These are phyloP conservation scores for bread wheat (Triticum aestivum) DNA, from an alignment of 176 grass and related monocot species.

Conservation along the genomic window DNA sequence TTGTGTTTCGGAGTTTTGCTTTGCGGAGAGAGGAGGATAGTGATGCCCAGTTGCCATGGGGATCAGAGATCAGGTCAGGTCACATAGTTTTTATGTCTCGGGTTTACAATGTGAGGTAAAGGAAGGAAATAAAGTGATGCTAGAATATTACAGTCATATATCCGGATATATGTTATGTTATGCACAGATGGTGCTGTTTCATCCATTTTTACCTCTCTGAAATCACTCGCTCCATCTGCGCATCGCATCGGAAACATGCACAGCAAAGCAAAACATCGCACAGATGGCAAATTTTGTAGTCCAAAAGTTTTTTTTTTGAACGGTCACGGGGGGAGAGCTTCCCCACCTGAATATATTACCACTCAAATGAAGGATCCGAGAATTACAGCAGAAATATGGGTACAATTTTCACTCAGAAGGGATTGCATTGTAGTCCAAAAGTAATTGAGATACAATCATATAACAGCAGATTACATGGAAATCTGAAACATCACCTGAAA, in stretches of 20 bases:
- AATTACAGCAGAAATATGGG: no score
- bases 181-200: not conserved
- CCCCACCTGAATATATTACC: no score
- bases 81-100: conserved; percentile 47
- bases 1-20: conserved; percentile 40
- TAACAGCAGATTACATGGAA: not conserved
- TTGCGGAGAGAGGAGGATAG: conserved; percentile 46
- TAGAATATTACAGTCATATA: conserved; percentile 42
- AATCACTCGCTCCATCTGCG: not conserved
- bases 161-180: not conserved
- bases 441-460: not conserved
- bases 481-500: not conserved
- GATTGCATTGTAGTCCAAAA: not conserved
- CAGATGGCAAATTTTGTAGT: not conserved
- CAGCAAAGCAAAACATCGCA: not conserved
- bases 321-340: no score
- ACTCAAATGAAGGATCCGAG: no score
- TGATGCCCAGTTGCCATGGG: conserved; percentile 26
- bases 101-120: conserved; percentile 56
- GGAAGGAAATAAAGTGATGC: conserved; percentile 57
- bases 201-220: not conserved
- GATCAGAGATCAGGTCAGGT: not conserved
- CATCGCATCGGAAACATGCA: not conserved
- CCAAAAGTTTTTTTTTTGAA: not conserved
- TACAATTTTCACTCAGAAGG: no score